A percentile compares a stretch with the other conserved stretches of the same genome.
These are phyloP conservation scores for Metarhizium humberi DNA, from an alignment of 2,329 filamentous ascomycete species.

Conservation along the genomic window DNA sequence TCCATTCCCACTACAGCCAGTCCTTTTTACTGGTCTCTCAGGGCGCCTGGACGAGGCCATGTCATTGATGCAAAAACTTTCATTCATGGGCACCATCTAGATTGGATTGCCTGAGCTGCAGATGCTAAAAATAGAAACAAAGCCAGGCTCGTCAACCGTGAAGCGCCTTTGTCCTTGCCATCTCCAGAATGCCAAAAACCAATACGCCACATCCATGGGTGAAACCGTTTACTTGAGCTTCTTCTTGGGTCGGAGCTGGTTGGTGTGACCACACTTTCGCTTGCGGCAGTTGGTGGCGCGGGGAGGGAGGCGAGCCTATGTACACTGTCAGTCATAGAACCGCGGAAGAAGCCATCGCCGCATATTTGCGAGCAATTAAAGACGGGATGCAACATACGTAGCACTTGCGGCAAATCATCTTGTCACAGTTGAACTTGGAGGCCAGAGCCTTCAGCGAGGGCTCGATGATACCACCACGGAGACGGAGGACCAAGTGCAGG, in stretches of 20 bases:
- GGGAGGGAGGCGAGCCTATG: slow-evolving; percentile 73
- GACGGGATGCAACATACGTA: slow-evolving; percentile 59
- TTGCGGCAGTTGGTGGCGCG: slow-evolving; percentile 99
- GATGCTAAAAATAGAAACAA: slow-evolving; percentile 32
- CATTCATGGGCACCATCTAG: slow-evolving; percentile 24
- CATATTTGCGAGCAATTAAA: neutral
- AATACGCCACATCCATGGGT: slow-evolving; percentile 35
- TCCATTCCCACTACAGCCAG: too few species aligned
- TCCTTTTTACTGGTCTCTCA: neutral
- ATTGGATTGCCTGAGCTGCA: slow-evolving; percentile 28
- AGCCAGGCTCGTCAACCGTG: slow-evolving; percentile 25
- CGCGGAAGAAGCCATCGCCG: neutral
- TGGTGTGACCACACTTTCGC: slow-evolving; percentile 99
- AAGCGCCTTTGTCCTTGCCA: slow-evolving; percentile 26
- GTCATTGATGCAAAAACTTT: slow-evolving; percentile 8
- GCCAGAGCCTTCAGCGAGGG: slow-evolving; percentile 96
- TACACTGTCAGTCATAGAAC: slow-evolving; percentile 8
- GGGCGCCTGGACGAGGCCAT: neutral
- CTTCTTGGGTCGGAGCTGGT: slow-evolving; percentile 99
- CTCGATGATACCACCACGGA: slow-evolving; percentile 98
- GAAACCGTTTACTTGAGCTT: slow-evolving; percentile 71
- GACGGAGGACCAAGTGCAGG: slow-evolving; percentile 95
- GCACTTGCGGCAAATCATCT: slow-evolving; percentile 99
- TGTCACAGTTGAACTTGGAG: slow-evolving; percentile 99
- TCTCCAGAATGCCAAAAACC: slow-evolving; percentile 30